phyloP scores from a whole-genome alignment of 345 rosid species.

The Lumnitzera littorea region DNA sequence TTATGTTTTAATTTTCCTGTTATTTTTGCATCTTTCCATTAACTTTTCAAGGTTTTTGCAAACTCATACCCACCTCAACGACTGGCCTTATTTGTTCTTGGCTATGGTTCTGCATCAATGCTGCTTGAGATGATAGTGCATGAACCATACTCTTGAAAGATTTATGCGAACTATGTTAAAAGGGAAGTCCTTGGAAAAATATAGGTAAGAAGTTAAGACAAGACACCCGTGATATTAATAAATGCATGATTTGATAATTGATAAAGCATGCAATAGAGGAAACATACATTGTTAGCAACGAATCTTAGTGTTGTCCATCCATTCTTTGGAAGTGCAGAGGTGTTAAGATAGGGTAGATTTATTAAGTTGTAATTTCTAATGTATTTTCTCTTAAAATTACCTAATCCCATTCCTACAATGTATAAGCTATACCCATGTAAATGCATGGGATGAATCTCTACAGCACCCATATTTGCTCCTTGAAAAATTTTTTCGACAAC shows the following conservation, averaged over 20 bases:
- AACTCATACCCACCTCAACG: too few relatives aligned
- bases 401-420: conserved; percentile 29
- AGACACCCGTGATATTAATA: too few relatives aligned
- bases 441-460: conserved; percentile 34
- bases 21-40: too few relatives aligned
- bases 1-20: too few relatives aligned
- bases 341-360: conserved; percentile 33
- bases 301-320: conserved; percentile 31
- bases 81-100: too few relatives aligned
- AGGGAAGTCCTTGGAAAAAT: neutral
- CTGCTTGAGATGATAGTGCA: conserved; percentile 13
- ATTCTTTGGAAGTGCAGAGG: conserved; percentile 16
- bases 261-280: neutral
- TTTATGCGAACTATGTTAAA: neutral
- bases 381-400: conserved; percentile 21
- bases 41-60: too few relatives aligned
- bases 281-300: conserved; percentile 21
- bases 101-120: neutral
- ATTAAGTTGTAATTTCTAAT: conserved; percentile 17
- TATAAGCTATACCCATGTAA: conserved; percentile 37
- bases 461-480: conserved; percentile 23
- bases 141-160: conserved; percentile 22
- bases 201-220: neutral
- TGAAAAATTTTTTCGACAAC: conserved; percentile 33
- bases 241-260: neutral